Conservation (phyloP, 1,284 basidiomycete species). For the Cryptococcus jaspeensis region DNA sequence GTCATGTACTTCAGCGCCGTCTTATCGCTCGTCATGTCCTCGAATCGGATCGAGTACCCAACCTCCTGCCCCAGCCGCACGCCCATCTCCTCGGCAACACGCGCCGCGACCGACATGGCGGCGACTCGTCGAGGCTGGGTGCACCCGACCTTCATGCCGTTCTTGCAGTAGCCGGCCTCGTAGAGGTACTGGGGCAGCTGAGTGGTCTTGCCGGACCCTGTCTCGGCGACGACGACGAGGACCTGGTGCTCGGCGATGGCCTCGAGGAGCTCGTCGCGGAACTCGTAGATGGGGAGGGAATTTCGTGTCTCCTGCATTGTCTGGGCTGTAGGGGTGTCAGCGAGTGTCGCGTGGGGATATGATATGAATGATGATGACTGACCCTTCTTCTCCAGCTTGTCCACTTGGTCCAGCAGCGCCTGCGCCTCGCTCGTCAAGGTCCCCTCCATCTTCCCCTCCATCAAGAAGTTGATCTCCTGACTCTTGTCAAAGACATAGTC, state of each 20-base stretch:
- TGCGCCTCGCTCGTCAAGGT: slow-evolving; percentile 84
- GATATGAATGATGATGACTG: slow-evolving; percentile 34
- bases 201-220: slow-evolving; percentile 96
- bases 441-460: slow-evolving; percentile 74
- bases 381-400: slow-evolving; percentile 88
- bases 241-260: slow-evolving; percentile 90
- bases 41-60: slow-evolving; percentile 98
- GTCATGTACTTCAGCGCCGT: slow-evolving; percentile 98
- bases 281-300: slow-evolving; percentile 83
- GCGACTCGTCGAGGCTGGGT: slow-evolving; percentile 98
- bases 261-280: slow-evolving; percentile 79
- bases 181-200: slow-evolving; percentile 97
- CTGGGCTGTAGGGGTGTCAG: slow-evolving; percentile 60
- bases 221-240: slow-evolving; percentile 88
- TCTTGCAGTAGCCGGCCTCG: slow-evolving; percentile 90
- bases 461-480: slow-evolving; percentile 93
- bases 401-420: slow-evolving; percentile 80
- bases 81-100: slow-evolving; percentile 98
- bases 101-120: slow-evolving; percentile 98
- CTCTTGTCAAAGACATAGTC: slow-evolving; percentile 98
- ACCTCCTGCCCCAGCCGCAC: slow-evolving; percentile 95
- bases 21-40: slow-evolving; percentile 98
- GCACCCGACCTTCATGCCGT: slow-evolving; percentile 89
- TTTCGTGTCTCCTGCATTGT: slow-evolving; percentile 88
- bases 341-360: background rate